phyloP scores from a whole-genome alignment of 371 early-diverging fungal species.

The Rhizopus stolonifer region DNA sequence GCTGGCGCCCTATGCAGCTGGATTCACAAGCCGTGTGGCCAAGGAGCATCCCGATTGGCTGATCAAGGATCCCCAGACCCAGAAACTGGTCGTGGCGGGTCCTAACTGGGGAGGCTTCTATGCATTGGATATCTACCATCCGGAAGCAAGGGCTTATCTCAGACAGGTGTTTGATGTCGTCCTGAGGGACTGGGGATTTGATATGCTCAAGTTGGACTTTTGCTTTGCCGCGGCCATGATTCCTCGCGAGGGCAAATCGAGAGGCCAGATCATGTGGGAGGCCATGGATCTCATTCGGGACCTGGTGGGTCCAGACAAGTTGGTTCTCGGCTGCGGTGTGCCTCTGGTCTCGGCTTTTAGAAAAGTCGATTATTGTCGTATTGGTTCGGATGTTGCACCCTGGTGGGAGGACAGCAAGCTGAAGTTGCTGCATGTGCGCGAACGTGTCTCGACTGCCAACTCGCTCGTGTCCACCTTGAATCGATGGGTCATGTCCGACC shows the following conservation, averaged over 20 bases:
- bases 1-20: conserved; percentile 62
- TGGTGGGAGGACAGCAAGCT: conserved; percentile 59
- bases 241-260: conserved; percentile 52
- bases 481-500: conserved; percentile 55
- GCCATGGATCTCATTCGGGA: conserved; percentile 56
- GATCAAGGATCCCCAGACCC: conserved; percentile 33
- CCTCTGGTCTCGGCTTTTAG: conserved; percentile 56
- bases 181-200: conserved; percentile 55
- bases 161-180: conserved; percentile 53
- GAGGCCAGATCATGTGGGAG: conserved; percentile 65
- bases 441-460: conserved; percentile 58
- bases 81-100: conserved; percentile 39
- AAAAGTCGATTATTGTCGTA: conserved; percentile 59
- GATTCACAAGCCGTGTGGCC: conserved; percentile 43
- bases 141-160: conserved; percentile 45
- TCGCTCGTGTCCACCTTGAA: conserved; percentile 55
- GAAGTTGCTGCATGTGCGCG: conserved; percentile 56
- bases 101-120: conserved; percentile 57
- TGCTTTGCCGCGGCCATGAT: conserved; percentile 62
- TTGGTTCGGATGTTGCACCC: conserved; percentile 61
- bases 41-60: conserved; percentile 60
- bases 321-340: conserved; percentile 60
- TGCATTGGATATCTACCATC: conserved; percentile 55
- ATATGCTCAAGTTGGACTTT: conserved; percentile 62
- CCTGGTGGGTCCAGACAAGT: conserved; percentile 48